Evolutionary conservation across 202 grass and related monocot genomes (phyloP), one percentile per base, ranked within the genome.

Genomic region (Zizania palustris): DNA sequence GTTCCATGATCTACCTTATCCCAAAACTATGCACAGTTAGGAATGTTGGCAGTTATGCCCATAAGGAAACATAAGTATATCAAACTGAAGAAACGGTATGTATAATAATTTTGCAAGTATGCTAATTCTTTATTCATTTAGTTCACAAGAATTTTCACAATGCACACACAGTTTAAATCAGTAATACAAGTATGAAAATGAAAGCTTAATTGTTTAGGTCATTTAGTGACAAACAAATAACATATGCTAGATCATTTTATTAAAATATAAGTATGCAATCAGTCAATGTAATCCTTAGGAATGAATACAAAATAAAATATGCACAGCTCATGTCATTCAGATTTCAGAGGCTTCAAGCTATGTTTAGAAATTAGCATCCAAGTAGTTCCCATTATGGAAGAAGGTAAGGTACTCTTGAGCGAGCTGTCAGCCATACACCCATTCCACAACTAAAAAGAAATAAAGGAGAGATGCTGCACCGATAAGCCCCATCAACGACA

Each of bases 1-100:
- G 3, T 38, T 37, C 19, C 13, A 36, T 9, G 4, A 67, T 37
- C 34, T 71, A 51, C 34, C 42, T 60, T 61, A 37, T 50, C 33
- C 41, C 10, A 19, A 36, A 54, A 70, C 76, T 0, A 40, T 39
- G 55, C 8, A 39, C 33, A 34, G 8, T 36, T 28, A 76, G 4
- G 12, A 66, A 85, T 46, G 45, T 33, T 70, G 4, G 33, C 15
- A 76, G 45, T 64, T 75, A 22, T 56, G 12, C n/a, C 33, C 43
- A 8, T 21, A 83, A 62, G 22, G 34, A 11, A 8, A 18, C 37
- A 46, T 8, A 22, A 28, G 28, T 15, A 60, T 62, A 22, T 45
- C 54, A 80, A 6, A 81, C 15, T 7, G 43, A 28, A 58, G 59
- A 72, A 82, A 45, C 36, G 15, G 6, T 78, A 37, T 67, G 14